These are phyloP conservation scores for Stephanodiscus triporus DNA, from an alignment of 108 stramenopile genomes.

Conservation along the genomic window DNA sequence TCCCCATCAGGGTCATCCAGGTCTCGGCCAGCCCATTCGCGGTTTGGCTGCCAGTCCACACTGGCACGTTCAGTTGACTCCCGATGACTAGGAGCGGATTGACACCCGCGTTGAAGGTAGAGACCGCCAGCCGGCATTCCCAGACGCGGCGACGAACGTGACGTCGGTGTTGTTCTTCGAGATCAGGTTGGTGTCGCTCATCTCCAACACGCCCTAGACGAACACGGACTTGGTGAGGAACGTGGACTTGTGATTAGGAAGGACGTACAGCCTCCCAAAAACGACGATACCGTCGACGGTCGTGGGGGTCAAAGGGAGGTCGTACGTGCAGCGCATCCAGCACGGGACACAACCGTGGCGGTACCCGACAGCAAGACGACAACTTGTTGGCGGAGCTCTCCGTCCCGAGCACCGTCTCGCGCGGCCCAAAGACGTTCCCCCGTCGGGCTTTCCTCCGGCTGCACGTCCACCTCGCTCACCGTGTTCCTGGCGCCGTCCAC, in stretches of 20 bases:
- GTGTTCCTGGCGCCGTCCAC: slow-evolving; percentile 63
- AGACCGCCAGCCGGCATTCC: slow-evolving; percentile 31
- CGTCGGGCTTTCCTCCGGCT: slow-evolving; percentile 40
- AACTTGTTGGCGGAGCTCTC: slow-evolving; percentile 45
- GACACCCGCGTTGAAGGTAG: slow-evolving; percentile 55
- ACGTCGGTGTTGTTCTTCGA: slow-evolving; percentile 38
- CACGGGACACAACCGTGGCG: slow-evolving; percentile 21
- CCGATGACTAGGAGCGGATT: slow-evolving; percentile 72
- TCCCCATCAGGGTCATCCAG: slow-evolving; percentile 36
- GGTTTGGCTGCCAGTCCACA: slow-evolving; percentile 22
- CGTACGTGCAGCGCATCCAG: slow-evolving; percentile 38
- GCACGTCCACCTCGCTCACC: slow-evolving; percentile 61
- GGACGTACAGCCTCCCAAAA: slow-evolving; percentile 57
- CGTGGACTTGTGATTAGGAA: slow-evolving; percentile 42
- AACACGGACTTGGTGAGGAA: slow-evolving; percentile 59
- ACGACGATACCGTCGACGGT: slow-evolving; percentile 55
- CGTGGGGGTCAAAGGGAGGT: slow-evolving; percentile 2
- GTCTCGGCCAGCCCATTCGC: slow-evolving; percentile 17
- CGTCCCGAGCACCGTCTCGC: slow-evolving; percentile 47
- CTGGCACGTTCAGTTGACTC: slow-evolving; percentile 55
- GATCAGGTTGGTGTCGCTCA: slow-evolving; percentile 49
- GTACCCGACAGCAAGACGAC: slow-evolving; percentile 21
- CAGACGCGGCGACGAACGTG: slow-evolving; percentile 43
- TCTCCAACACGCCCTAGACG: slow-evolving; percentile 72
- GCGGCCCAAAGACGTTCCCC: slow-evolving; percentile 52